Conservation (phyloP, 805 yeast species). For the Pichia manshurica region DNA sequence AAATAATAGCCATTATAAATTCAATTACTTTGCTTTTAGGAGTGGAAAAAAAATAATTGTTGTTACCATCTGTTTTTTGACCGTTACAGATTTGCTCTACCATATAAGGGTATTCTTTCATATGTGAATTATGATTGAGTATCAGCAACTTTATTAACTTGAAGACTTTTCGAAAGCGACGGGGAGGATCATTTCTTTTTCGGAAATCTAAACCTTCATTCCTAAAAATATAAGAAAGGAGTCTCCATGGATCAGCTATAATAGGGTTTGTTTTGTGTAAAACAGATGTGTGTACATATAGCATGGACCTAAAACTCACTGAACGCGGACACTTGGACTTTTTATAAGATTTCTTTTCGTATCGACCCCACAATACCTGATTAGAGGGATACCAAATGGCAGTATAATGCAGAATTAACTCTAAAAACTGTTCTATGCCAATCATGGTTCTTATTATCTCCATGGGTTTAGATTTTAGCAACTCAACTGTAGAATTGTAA, state of each 20-base stretch:
- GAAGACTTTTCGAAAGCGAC: conserved; percentile 21
- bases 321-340: neutral
- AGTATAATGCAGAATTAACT: conserved; percentile 33
- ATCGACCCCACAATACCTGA: conserved; percentile 23
- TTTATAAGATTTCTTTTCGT: conserved; percentile 5
- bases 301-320: conserved; percentile 14
- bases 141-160: conserved; percentile 23
- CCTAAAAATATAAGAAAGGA: conserved; percentile 13
- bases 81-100: conserved; percentile 30
- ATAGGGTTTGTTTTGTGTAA: conserved; percentile 21
- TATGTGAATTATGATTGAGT: conserved; percentile 29
- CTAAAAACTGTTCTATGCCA: conserved; percentile 36
- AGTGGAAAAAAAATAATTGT: conserved; percentile 32
- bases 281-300: conserved; percentile 22
- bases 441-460: conserved; percentile 33
- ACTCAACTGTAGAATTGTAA: conserved; percentile 33
- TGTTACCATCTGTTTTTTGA: conserved; percentile 8
- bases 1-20: conserved; percentile 39
- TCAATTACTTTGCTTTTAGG: conserved; percentile 32
- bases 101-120: conserved; percentile 33
- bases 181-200: conserved; percentile 16
- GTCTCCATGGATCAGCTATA: conserved; percentile 12
- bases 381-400: conserved; percentile 25
- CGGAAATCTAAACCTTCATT: conserved; percentile 7
- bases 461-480: conserved; percentile 43